phyloP scores from a whole-genome alignment of 202 grass and related monocot species.

The Cymbopogon flexuosus region DNA sequence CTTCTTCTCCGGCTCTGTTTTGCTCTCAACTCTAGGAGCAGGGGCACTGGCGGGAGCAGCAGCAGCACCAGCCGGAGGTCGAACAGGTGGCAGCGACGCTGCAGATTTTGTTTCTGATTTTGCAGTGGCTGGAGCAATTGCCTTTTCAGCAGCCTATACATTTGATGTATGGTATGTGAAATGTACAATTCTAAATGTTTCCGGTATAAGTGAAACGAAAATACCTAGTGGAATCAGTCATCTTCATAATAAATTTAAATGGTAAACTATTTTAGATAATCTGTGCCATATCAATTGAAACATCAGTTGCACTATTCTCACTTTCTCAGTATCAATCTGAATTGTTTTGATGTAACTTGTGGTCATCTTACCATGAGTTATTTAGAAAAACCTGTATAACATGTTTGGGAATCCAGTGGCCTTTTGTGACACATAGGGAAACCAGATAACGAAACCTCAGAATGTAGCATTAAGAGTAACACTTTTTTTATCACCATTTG shows the following conservation, averaged over 20 bases:
- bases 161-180: constrained; percentile 17
- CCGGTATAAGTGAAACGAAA: neutral
- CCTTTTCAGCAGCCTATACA: constrained; percentile 49
- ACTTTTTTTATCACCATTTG: neutral
- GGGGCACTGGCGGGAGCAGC: neutral
- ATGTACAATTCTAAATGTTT: neutral
- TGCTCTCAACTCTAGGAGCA: constrained; percentile 35
- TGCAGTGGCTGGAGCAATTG: constrained; percentile 36
- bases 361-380: neutral
- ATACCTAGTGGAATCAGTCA: neutral
- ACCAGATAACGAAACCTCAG: neutral
- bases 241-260: neutral
- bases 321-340: neutral
- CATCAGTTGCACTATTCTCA: neutral
- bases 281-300: neutral
- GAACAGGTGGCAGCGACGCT: constrained; percentile 31
- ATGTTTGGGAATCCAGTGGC: neutral
- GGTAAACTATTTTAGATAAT: neutral
- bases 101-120: constrained; percentile 69
- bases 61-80: neutral
- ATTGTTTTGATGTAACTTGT: neutral
- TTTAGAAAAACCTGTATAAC: neutral
- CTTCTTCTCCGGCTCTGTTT: constrained; percentile 57
- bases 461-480: neutral
- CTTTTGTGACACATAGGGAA: neutral